Base-by-base conservation (phyloP, 1,284 basidiomycete species). In the Anthracocystis panici-leucophaei region DNA sequence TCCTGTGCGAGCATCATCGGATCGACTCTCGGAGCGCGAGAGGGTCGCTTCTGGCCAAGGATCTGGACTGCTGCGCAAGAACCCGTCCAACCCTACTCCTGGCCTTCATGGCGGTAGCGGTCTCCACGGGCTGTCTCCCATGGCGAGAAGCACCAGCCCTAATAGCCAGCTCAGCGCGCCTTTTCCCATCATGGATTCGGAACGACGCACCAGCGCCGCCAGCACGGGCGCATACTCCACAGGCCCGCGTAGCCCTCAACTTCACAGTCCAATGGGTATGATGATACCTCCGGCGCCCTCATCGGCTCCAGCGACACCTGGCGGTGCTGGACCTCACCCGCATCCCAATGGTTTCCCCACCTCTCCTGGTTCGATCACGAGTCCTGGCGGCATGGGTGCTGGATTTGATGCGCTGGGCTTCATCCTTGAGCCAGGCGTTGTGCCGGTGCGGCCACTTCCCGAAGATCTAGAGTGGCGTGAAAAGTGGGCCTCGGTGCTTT, bases 381-480 rank as follows among this genome's bases (percentile, higher is more conserved):
- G 59, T 14, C 57, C 68, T 20, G 40, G 49, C 21, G 63, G 63
- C 8, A 46, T 55, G 33, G 44, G 53, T 23, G 20, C 51, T 3
- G 42, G 52, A 14, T 77, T 74, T 44, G 75, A 81, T 29, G 65
- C 73, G 25, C 57, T 80, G 58, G 82, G 80, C 41, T 81, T 83
- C 44, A 53, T 79, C 49, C 33, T 78, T 6, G 67, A 68, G 27
- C 71, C 67, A 6, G 67, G 66, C 25, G 52, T 64, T 5, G 59
- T 65, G 6, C 61, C 68, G 2, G 53, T 58, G 11, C 18, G 56
- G 48, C 65, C 65, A 5, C 62, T 54, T 31, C 52, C 42, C 23
- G 91, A 91, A 0, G 91, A 93, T 84, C 88, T 91, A 1, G 89
- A 91, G 59, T 89, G 91, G 41, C 91, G 93, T 80, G 86, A 89